Base-by-base conservation (phyloP, 306 rosid species). In the Vigna reflexopilosa region DNA sequence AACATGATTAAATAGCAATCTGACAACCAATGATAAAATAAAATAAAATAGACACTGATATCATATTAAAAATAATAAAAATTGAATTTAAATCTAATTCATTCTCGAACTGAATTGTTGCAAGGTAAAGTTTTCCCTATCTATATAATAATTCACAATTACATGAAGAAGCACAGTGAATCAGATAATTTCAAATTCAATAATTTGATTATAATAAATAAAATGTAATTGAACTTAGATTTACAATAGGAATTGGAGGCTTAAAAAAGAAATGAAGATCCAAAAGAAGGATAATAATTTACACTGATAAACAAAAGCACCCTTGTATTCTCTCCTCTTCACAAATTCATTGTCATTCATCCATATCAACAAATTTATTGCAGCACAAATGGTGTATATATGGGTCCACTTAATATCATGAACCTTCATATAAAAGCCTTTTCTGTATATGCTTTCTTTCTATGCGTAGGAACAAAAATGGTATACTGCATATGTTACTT, bases 161-260 rank as follows among this genome's bases (percentile, higher is more conserved):
- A 16, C 34, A 20, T 4, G 16, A 74, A 36, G 54, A 64, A 11
- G 26, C 42, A 4, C 12, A 63, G 57, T 16, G 48, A 54, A 54
- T 57, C 19, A 76, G 65, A 44, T 45, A 17, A 72, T 68, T 20
- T 67, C 19, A 17, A 72, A 63, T 20, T 67, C 24, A 57, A 48
- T 44, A 73, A 68, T 19, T 58, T 77, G 30, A 76, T 76, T 76
- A 12, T 58, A 79, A 50, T 62, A 58, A 58, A 80, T 68, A 49
- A 77, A 75, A 78, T 67, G 34, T 57, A 72, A 61, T 64, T 62
- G 67, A 79, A 56, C 7, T 51, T 20, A 78, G 78, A 83, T 87
- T 80, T 89, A 87, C 94, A 87, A 77, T 56, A 84, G 42, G 77
- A 66, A 69, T 61, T 47, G 63, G 40, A 71, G 83, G 80, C 82